Evolutionary conservation across 2,329 filamentous ascomycete species (phyloP).

Genomic region (Colletotrichum eremochloae): DNA sequence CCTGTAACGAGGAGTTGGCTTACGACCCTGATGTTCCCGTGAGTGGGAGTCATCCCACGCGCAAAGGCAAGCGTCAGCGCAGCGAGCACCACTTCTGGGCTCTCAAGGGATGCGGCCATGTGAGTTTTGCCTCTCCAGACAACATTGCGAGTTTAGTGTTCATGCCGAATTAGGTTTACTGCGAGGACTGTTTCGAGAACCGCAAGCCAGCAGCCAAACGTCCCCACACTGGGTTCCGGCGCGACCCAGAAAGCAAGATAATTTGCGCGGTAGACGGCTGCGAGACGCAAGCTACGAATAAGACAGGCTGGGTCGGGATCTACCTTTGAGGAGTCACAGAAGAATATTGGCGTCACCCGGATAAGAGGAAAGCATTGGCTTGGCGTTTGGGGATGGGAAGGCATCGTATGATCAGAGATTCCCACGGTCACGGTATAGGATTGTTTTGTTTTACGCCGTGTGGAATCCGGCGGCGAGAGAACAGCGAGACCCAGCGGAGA

Average conservation of each 20-base stretch:
- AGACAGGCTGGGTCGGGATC: slow-evolving; percentile 73
- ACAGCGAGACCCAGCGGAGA: slow-evolving; percentile 3
- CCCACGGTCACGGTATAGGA: slow-evolving; percentile 36
- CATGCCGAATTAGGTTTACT: slow-evolving; percentile 66
- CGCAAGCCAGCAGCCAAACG: slow-evolving; percentile 58
- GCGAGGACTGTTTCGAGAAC: slow-evolving; percentile 71
- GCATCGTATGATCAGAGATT: slow-evolving; percentile 27
- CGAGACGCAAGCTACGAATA: slow-evolving; percentile 64
- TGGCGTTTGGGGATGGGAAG: slow-evolving; percentile 39
- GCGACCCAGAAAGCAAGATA: slow-evolving; percentile 49
- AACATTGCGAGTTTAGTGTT: slow-evolving; percentile 49
- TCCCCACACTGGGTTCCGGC: slow-evolving; percentile 40
- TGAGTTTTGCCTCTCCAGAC: slow-evolving; percentile 58
- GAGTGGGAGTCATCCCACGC: slow-evolving; percentile 49
- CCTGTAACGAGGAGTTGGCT: slow-evolving; percentile 87
- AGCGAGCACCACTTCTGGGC: slow-evolving; percentile 93
- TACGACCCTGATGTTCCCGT: slow-evolving; percentile 69
- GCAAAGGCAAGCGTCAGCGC: slow-evolving; percentile 62
- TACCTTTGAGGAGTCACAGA: slow-evolving; percentile 58
- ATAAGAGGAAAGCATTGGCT: slow-evolving; percentile 34
- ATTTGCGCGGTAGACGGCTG: slow-evolving; percentile 71
- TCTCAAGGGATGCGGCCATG: slow-evolving; percentile 91
- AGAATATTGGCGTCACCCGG: slow-evolving; percentile 32
- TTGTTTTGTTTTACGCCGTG: slow-evolving; percentile 20
- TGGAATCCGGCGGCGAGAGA: not conserved